Evolutionary conservation across 768 basidiomycete species (phyloP).

Genomic region (Tylopilus rubrobrunneus): DNA sequence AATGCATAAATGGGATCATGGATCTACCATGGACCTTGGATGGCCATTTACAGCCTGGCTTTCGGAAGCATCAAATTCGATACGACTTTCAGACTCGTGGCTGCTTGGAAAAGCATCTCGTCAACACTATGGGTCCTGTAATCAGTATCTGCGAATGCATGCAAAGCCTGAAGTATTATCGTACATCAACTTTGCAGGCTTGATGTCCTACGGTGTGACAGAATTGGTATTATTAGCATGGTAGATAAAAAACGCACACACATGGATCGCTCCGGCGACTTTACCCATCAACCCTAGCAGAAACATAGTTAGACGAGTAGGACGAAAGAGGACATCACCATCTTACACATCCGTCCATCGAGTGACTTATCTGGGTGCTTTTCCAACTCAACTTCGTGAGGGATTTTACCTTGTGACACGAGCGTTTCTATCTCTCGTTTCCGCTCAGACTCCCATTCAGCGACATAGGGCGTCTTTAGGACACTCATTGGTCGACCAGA

Average conservation of each 20-base stretch:
- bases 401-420: conserved; percentile 62
- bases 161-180: conserved; percentile 18
- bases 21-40: neutral
- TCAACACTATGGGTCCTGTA: conserved; percentile 55
- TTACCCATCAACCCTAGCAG: conserved; percentile 71
- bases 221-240: neutral
- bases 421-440: conserved; percentile 56
- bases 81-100: conserved; percentile 48
- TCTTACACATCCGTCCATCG: conserved; percentile 57
- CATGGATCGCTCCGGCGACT: conserved; percentile 67
- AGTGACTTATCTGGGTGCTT: conserved; percentile 63
- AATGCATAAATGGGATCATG: neutral
- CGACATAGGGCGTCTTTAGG: conserved; percentile 75
- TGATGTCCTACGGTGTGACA: conserved; percentile 56
- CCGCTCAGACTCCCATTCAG: conserved; percentile 67
- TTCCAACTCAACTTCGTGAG: conserved; percentile 70
- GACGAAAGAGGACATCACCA: neutral
- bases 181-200: conserved; percentile 82
- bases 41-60: conserved; percentile 42
- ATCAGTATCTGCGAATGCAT: conserved; percentile 9
- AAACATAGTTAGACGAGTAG: conserved; percentile 2
- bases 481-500: conserved; percentile 80
- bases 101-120: conserved; percentile 72
- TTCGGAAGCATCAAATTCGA: conserved; percentile 39
- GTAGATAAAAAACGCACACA: conserved; percentile 33